phyloP scores from a whole-genome alignment of 352 stramenopile genomes.

The Phytophthora europaea region DNA sequence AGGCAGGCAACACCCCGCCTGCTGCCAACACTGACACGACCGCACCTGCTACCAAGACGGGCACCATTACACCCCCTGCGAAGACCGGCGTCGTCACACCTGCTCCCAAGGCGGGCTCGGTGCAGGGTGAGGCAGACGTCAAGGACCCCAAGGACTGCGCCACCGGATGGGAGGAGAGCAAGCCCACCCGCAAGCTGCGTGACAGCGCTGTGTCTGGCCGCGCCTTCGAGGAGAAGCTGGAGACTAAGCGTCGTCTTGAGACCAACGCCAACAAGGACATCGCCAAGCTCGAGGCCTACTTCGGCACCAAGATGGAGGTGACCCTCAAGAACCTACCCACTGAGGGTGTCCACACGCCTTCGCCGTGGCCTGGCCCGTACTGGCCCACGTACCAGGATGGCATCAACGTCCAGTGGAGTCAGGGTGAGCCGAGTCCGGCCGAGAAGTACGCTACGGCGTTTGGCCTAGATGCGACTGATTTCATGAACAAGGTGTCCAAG shows the following conservation, averaged over 20 bases:
- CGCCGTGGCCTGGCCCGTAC: constrained; percentile 65
- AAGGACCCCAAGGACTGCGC: constrained; percentile 32
- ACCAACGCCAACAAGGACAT: constrained; percentile 33
- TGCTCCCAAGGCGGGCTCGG: background rate
- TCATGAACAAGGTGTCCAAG: constrained; percentile 52
- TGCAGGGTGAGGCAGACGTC: background rate
- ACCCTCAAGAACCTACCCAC: constrained; percentile 38
- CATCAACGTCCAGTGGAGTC: constrained; percentile 59
- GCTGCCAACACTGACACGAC: background rate
- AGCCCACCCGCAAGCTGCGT: constrained; percentile 18
- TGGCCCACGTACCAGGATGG: constrained; percentile 74
- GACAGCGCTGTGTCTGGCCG: constrained; percentile 24
- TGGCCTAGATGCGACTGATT: constrained; percentile 37
- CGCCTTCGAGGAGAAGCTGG: constrained; percentile 7
- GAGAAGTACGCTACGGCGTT: constrained; percentile 68
- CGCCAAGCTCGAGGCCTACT: constrained; percentile 35
- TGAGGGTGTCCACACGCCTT: constrained; percentile 5
- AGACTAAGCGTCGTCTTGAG: constrained; percentile 36
- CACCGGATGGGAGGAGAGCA: constrained; percentile 38
- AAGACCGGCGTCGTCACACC: constrained; percentile 12
- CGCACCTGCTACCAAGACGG: constrained; percentile 15
- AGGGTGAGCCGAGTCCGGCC: constrained; percentile 34
- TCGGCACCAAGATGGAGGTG: constrained; percentile 37
- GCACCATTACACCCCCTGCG: background rate
- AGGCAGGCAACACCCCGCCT: background rate